Base-by-base conservation (phyloP, 805 yeast species). In the Kockiozyma suomiensis region DNA sequence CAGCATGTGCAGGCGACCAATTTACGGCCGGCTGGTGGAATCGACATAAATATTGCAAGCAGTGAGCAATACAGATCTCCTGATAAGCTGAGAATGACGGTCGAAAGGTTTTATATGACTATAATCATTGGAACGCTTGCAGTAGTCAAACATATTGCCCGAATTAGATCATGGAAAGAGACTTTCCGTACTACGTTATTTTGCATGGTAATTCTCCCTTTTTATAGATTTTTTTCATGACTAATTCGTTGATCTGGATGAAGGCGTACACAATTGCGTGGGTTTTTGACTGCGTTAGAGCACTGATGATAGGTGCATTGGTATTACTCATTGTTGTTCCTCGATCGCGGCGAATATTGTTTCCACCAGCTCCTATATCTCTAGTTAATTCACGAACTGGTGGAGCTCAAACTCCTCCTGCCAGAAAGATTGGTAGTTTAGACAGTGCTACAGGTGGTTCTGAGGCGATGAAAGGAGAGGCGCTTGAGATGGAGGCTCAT, bases 111-210 rank as follows among this genome's bases (percentile, higher is more conserved):
- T 8, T 57, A 57, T 28, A 47, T 51, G 47, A 57, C 61, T 4
- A 57, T 57, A 3, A 32, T 50, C 10, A 38, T 57, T 23, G 61
- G 57, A 10, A 7, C 25, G 12, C 23, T 57, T 2, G 43, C 33
- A 4, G 33, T 25, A 7, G 21, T 15, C 13, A 51, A 52, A 21
- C 61, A 57, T 45, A 21, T 57, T 13, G 56, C 61, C 17, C 37
- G 61, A 15, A 41, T 57, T 21, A 28, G 61, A 23, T 57, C 61
- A n/a, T 57, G 61, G 61, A 51, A 38, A 13, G 61, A 57, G 25
- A 51, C 47, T 5, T 21, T n/a, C n/a, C 61, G 61, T 8, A 57
- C 61, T 32, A 3, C 53, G 1, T n/a, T 49, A 21, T 57, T 57
- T 30, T 38, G 40, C n/a, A 13, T 28, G 3, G 57, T 53, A 32